Base-by-base conservation (phyloP, 495 filamentous ascomycete genomes). In the Apiosordaria backusii region DNA sequence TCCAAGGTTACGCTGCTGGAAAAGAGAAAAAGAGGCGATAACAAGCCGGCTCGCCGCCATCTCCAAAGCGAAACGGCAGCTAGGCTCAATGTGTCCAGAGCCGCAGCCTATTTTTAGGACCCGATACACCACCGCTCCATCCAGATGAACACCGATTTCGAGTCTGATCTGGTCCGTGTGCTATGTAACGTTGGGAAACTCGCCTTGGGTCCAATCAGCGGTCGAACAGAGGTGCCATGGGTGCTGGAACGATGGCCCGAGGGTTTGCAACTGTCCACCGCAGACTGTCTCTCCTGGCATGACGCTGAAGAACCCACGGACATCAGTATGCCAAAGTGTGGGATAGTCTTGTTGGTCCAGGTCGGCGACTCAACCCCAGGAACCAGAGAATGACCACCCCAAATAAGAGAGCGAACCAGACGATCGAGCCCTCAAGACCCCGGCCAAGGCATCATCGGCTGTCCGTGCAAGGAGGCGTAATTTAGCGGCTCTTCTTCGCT, bases 91-190 rank as follows among this genome's bases (percentile, higher is more conserved):
- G 22, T 35, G 67, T 50, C 50, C 18, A 60, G 53, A 65, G 60
- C 59, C 67, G 67, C 63, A 52, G 21, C 40, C 67, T 68, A 68
- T 68, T 68, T 68, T 68, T 68, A 65, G 67, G 63, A 63, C 50
- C 63, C 50, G 62, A 50, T 54, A 60, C 35, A 59, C 57, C 26
- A 25, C 26, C 22, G 59, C 59, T 40, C 26, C 27, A 61, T 61
- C 59, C 59, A 27, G 18, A 19, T 29, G 18, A 61, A 45, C 58
- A 24, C 50, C 62, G 53, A 22, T 50, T 52, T 29, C 29, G 67
- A 65, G 45, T 69, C 25, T 62, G 67, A 65, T 67, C 64, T 65
- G 63, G 68, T 16, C 65, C 63, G 66, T 67, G 66, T 68, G 27
- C 25, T 35, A 53, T 53, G 26, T 35, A 67, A 54, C 65, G 64